Base-by-base conservation (phyloP, 768 basidiomycete genomes). In the Coprinopsis marcescibilis region DNA sequence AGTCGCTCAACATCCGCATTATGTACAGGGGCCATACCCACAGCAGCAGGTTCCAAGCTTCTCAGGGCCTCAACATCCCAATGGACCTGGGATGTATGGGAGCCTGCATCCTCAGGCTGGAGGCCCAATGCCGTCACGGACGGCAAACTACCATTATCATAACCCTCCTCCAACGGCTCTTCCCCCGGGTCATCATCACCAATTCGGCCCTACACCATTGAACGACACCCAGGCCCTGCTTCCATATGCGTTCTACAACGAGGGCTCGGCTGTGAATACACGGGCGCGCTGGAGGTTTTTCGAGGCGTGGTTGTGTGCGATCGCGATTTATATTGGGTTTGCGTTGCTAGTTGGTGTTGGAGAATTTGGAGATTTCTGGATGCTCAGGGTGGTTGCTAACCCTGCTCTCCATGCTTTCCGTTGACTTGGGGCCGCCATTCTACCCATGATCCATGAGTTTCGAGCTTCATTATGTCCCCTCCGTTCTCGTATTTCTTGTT, bases 161-260 rank as follows among this genome's bases (percentile, higher is more conserved):
- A 27, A 30, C 32, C 25, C 30, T 34, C 15, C 19, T n/a, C 44
- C 38, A 41, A 35, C 24, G 24, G 35, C 23, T 25, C 32, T 49
- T 39, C 49, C 30, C 30, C 30, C 42, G 3, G 30, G n/a, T 32
- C 44, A 37, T 24, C 39, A 20, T 39, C 45, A 34, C 33, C 48
- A 51, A 3, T 66, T 80, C 52, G 67, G 65, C 34, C 66, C 71
- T 14, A 70, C 68, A 27, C 70, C 65, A 12, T 57, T 66, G n/a
- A 66, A 60, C 6, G 60, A 65, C 19, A 45, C 55, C n/a, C 65
- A 65, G 49, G 53, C 58, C 1, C 50, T 65, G 7, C 55, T 70
- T 17, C 67, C 66, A 29, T 66, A 69, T 43, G 63, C 64, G 19
- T 70, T 72, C 56, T 68, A 72, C 50, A 70, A 66, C 14, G 49